Evolutionary conservation across 352 stramenopile genomes (phyloP).

Genomic region (Phytophthora colocasiae): DNA sequence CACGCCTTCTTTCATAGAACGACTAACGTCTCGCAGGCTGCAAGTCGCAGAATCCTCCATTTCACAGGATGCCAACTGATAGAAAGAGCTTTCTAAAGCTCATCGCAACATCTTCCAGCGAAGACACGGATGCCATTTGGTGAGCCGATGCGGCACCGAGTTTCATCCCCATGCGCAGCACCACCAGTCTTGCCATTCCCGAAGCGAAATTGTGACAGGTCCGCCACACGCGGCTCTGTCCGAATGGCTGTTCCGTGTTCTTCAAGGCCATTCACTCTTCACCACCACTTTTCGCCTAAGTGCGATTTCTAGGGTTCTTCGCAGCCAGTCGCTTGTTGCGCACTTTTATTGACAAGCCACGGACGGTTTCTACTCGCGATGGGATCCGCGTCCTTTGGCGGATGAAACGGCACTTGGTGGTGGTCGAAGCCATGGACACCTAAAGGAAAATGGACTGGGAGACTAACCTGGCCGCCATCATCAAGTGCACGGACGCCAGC

Average conservation of each 20-base stretch:
- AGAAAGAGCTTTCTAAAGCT: too few species aligned
- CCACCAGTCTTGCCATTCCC: neutral
- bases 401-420: constrained; percentile 40
- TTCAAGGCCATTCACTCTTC: constrained; percentile 7
- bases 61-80: too few species aligned
- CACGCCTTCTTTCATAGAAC: neutral
- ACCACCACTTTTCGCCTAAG: constrained; percentile 15
- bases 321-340: constrained; percentile 13
- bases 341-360: constrained; percentile 1
- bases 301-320: constrained; percentile 3
- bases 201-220: constrained; percentile 26
- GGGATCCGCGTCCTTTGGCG: constrained; percentile 20
- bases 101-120: constrained; percentile 7
- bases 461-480: constrained; percentile 77
- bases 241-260: constrained; percentile 1
- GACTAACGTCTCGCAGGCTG: constrained; percentile 2
- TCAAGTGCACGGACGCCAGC: constrained; percentile 84
- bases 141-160: neutral
- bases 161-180: neutral
- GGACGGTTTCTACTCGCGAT: constrained; percentile 11
- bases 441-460: constrained; percentile 67
- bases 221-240: constrained; percentile 10
- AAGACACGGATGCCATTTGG: constrained; percentile 4
- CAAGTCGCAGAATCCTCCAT: constrained; percentile 11
- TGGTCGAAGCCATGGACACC: neutral